phyloP scores from a whole-genome alignment of 306 rosid species.

The Begonia masoniana region DNA sequence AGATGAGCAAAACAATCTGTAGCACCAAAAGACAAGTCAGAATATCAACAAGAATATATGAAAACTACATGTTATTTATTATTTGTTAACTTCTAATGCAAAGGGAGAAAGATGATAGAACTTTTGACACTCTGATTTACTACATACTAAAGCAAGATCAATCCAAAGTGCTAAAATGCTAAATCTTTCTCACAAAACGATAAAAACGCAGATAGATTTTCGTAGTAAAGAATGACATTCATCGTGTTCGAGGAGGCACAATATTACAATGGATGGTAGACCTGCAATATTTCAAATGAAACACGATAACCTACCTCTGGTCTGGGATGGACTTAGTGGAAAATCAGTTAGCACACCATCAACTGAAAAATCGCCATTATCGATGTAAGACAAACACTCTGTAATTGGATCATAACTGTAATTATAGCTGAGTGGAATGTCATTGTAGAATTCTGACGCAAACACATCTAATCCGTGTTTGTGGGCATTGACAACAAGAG shows the following conservation, averaged over 20 bases:
- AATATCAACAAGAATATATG: neutral
- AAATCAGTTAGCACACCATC: slow-evolving; percentile 80
- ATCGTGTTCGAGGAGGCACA: slow-evolving; percentile 42
- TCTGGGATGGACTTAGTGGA: slow-evolving; percentile 60
- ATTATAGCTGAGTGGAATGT: slow-evolving; percentile 39
- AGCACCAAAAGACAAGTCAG: slow-evolving; percentile 11
- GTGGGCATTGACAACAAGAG: slow-evolving; percentile 72
- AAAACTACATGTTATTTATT: too few relatives aligned
- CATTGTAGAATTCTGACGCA: slow-evolving; percentile 60
- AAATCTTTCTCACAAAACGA: too few relatives aligned
- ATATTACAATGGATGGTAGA: too few relatives aligned
- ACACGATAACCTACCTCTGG: slow-evolving; percentile 38
- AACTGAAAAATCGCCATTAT: slow-evolving; percentile 61
- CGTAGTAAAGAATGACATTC: slow-evolving; percentile 22
- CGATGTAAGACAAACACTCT: slow-evolving; percentile 53
- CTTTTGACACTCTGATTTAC: too few relatives aligned
- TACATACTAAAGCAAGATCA: too few relatives aligned
- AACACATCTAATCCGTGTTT: slow-evolving; percentile 55
- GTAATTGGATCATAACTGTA: slow-evolving; percentile 77
- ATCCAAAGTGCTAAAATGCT: too few relatives aligned
- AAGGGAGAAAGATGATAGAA: too few relatives aligned
- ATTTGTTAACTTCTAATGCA: neutral
- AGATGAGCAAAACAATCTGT: slow-evolving; percentile 74
- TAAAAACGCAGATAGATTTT: too few relatives aligned
- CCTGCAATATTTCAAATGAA: slow-evolving; percentile 3